Evolutionary conservation across 176 grass and related monocot species (phyloP).

Genomic region (Eleusine coracana): DNA sequence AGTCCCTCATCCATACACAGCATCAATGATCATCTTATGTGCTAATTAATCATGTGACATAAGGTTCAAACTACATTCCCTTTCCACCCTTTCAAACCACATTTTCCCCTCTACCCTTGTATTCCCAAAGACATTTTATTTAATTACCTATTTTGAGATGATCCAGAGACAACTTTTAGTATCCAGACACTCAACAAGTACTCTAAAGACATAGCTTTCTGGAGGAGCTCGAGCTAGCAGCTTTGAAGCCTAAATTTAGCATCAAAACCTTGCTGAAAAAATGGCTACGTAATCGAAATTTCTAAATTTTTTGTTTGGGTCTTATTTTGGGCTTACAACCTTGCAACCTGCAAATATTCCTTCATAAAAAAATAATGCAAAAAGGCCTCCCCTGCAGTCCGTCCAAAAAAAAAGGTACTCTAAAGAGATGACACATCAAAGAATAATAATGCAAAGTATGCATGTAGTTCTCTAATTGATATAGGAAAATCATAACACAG

Average conservation of each 20-base stretch:
- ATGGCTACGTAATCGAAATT: too few species aligned
- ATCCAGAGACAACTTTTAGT: neutral
- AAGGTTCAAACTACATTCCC: neutral
- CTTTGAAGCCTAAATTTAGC: too few species aligned
- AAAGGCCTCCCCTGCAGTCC: too few species aligned
- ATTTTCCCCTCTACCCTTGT: neutral
- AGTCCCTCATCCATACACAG: neutral
- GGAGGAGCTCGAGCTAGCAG: too few species aligned
- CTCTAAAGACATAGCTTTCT: neutral
- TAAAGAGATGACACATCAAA: neutral
- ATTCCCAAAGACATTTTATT: neutral
- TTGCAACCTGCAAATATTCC: too few species aligned
- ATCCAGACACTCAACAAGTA: neutral
- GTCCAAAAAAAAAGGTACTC: neutral
- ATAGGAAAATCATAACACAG: neutral
- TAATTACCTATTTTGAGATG: neutral
- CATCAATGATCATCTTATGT: conserved; percentile 22
- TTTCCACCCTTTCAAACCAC: neutral
- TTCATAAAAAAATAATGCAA: too few species aligned
- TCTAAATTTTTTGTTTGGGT: too few species aligned
- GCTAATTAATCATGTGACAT: neutral
- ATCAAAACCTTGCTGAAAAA: too few species aligned
- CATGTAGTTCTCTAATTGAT: neutral
- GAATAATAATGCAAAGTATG: neutral
- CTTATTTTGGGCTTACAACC: too few species aligned